These are phyloP conservation scores for Calonectria pseudoturangicola DNA, from an alignment of 2,329 filamentous ascomycete species.

Conservation along the genomic window DNA sequence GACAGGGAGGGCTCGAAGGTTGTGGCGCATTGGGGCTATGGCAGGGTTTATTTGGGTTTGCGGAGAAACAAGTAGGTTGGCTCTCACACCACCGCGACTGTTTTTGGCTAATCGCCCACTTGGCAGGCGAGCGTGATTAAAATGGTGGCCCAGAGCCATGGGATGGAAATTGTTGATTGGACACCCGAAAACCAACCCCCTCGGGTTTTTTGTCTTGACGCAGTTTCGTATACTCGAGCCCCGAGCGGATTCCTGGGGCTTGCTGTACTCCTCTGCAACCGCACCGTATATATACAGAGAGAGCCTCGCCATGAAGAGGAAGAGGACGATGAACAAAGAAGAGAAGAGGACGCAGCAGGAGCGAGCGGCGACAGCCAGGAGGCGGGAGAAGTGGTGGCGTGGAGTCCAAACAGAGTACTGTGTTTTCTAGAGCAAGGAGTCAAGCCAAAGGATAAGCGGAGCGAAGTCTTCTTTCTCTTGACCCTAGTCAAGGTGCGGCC, in stretches of 20 bases:
- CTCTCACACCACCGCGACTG: not conserved
- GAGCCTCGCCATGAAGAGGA: not conserved
- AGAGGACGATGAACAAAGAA: not conserved
- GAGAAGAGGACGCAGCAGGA: not conserved
- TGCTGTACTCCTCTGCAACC: conserved; percentile 8
- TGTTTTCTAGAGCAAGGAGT: conserved; percentile 17
- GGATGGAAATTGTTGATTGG: conserved; percentile 11
- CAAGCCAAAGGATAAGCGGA: conserved; percentile 14
- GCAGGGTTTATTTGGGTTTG: conserved; percentile 16
- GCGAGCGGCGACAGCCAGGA: not conserved
- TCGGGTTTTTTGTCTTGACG: conserved; percentile 14
- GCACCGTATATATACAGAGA: not conserved
- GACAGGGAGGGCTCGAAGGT: conserved; percentile 14
- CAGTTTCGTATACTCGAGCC: conserved; percentile 12
- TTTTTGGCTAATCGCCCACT: not conserved
- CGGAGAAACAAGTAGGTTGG: conserved; percentile 14
- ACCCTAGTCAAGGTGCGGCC: conserved; percentile 12
- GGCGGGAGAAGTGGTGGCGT: not conserved
- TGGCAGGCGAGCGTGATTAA: conserved; percentile 6
- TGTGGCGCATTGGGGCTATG: conserved; percentile 19
- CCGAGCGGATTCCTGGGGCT: not conserved
- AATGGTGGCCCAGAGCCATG: conserved; percentile 16
- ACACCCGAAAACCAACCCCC: not conserved
- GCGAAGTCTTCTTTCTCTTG: conserved; percentile 17
- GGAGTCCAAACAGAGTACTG: conserved; percentile 5